Evolutionary conservation across 1,139 yeast genomes (phyloP).

Genomic region (Yamadazyma siamensis): DNA sequence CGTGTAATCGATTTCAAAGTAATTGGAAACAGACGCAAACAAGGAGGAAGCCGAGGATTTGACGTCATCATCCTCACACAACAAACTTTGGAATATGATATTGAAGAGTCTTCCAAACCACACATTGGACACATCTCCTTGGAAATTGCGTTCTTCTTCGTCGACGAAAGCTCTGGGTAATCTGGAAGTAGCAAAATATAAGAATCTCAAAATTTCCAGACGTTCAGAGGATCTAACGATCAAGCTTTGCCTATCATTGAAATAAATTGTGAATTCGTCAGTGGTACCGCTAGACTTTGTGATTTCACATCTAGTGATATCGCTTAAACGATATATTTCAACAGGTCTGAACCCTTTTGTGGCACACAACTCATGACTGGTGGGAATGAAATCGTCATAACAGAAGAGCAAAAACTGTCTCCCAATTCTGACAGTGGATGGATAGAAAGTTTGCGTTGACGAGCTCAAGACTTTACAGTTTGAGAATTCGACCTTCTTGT

Average conservation of each 20-base stretch:
- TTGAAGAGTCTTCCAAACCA: conserved; percentile 63
- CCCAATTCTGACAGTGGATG: conserved; percentile 68
- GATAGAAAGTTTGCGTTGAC: conserved; percentile 24
- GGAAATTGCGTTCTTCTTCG: conserved; percentile 16
- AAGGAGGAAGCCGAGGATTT: conserved; percentile 63
- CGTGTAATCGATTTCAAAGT: conserved; percentile 62
- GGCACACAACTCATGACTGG: conserved; percentile 19
- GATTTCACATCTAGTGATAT: conserved; percentile 51
- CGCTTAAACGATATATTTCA: conserved; percentile 49
- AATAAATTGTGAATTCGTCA: conserved; percentile 55
- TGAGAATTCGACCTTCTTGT: conserved; percentile 59
- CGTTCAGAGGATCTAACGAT: conserved; percentile 58
- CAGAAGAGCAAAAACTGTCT: conserved; percentile 63
- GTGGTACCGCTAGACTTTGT: conserved; percentile 43
- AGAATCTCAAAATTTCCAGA: conserved; percentile 63
- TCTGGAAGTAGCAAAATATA: conserved; percentile 63
- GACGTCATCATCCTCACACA: conserved; percentile 56
- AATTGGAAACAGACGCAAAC: conserved; percentile 59
- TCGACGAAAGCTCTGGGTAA: conserved; percentile 29
- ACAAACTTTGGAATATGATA: conserved; percentile 64
- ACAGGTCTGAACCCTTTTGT: conserved; percentile 44
- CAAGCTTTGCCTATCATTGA: conserved; percentile 43
- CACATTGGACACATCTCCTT: conserved; percentile 24
- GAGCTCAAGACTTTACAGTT: conserved; percentile 53
- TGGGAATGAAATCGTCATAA: conserved; percentile 25